Base-by-base conservation (phyloP, 2,329 filamentous ascomycete genomes). In the Diaporthe capsici region DNA sequence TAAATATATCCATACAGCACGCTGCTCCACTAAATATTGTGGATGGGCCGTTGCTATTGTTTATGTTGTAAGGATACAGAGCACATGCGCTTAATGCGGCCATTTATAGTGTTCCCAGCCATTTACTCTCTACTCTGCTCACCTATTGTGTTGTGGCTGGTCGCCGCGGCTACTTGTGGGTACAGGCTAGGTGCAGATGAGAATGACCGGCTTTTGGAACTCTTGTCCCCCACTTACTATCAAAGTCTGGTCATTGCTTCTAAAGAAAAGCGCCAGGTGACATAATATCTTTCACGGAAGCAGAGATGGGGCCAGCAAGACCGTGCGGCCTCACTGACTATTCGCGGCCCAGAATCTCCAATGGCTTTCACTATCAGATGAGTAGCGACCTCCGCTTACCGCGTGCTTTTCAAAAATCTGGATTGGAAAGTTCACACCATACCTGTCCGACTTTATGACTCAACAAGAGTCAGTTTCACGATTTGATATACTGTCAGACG, bases 51-150 rank as follows among this genome's bases (percentile, higher is more conserved):
- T 28, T 55, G n/a, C 12, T 6, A 4, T 6, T 55, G 3, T 55
- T 15, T 13, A 28, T 28, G 6, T 28, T 6, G 13, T 17, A 7
- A 15, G 6, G 51, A 25, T 28, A 25, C n/a, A 55, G 25, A 15
- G 12, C n/a, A 15, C 13, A 25, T 7, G 25, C 4, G 13, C 13
- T 28, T 12, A 12, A 28, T 15, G n/a, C 8, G 13, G n/a, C 3
- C 13, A 1, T 17, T 4, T 3, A 28, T 7, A 15, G 25, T 12
- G 28, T 28, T 12, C 25, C 12, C 15, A 5, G 12, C 15, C 12
- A 28, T 6, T 55, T 79, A 6, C 78, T 80, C 49, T 51, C 51
- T 51, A 44, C 57, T 4, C 17, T 68, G 31, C 31, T 67, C 20
- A 63, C 63, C 25, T 31, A 61, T 28, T 53, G 44, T 12, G 28